phyloP scores from a whole-genome alignment of 2,329 filamentous ascomycete species.

The Chaetomium sp. region DNA sequence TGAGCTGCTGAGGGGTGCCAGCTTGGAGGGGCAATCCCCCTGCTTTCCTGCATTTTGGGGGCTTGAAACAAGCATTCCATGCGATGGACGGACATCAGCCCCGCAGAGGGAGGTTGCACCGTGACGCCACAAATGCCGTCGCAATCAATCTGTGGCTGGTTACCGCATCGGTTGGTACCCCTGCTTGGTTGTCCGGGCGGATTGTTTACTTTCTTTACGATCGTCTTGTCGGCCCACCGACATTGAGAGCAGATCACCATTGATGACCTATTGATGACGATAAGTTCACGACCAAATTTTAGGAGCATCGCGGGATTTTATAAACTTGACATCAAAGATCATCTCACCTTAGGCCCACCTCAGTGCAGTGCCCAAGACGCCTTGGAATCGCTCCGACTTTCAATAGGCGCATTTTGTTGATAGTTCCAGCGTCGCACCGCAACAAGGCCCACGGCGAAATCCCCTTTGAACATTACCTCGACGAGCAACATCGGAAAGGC shows the following conservation, averaged over 20 bases:
- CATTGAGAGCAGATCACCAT: not conserved
- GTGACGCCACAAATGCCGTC: slow-evolving; percentile 9
- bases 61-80: slow-evolving; percentile 19
- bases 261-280: not conserved
- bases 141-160: slow-evolving; percentile 2
- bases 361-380: not conserved
- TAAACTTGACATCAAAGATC: too few relatives aligned
- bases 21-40: not conserved
- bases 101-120: not conserved
- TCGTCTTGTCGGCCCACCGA: not conserved
- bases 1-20: slow-evolving; percentile 3
- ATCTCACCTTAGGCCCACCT: too few relatives aligned
- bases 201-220: slow-evolving; percentile 33
- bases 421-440: not conserved
- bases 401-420: not conserved
- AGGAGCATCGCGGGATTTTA: not conserved
- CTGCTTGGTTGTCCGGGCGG: slow-evolving; percentile 31
- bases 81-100: not conserved
- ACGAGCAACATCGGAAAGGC: not conserved
- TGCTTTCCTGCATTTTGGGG: not conserved
- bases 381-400: not conserved
- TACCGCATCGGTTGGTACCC: not conserved
- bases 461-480: not conserved
- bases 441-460: not conserved
- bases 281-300: not conserved